Base-by-base conservation (phyloP, 2,329 filamentous ascomycete species). In the Pseudodiploospora longispora region DNA sequence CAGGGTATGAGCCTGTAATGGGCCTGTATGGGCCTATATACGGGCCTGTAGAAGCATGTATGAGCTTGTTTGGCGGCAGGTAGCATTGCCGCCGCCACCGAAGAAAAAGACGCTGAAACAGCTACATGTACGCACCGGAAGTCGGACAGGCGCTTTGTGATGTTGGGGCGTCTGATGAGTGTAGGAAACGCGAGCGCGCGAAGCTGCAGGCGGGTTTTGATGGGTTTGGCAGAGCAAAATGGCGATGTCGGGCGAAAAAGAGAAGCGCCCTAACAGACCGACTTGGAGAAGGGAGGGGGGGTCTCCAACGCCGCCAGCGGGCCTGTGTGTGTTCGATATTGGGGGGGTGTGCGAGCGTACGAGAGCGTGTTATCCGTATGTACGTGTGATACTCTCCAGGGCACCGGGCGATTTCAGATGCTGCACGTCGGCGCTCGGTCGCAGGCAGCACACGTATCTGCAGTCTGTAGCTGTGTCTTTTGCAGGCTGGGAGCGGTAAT, bases 41-140 rank as follows among this genome's bases (percentile, higher is more conserved):
- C 19, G 19, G 19, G 19, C 19, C 19, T 19, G 19, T 19, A 19
- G 19, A 19, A 19, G 19, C 19, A 19, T 19, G 19, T 19, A 30
- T 35, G 31, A 48, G 36, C 39, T 36, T 42, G 43, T 39, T 40
- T 46, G 46, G 40, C 34, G 46, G 46, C 34, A 36, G 33, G 46
- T 43, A 40, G 43, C 46, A 48, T 45, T 35, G 46, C 43, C 42
- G 27, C 37, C 19, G 40, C 40, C 32, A 40, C 46, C 43, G 40
- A 41, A 27, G 39, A 34, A 32, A 30, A 36, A 44, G 42, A 39
- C 37, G n/a, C 34, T 47, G 38, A 44, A 47, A 44, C 39, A 48
- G 27, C 32, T 31, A 48, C 19, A 19, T 19, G 19, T 19, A 19
- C 42, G 42, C 38, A 44, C 45, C 38, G 32, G 38, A 37, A 41